Conservation (phyloP, 805 yeast genomes). For the Schwanniomyces yamadae region DNA sequence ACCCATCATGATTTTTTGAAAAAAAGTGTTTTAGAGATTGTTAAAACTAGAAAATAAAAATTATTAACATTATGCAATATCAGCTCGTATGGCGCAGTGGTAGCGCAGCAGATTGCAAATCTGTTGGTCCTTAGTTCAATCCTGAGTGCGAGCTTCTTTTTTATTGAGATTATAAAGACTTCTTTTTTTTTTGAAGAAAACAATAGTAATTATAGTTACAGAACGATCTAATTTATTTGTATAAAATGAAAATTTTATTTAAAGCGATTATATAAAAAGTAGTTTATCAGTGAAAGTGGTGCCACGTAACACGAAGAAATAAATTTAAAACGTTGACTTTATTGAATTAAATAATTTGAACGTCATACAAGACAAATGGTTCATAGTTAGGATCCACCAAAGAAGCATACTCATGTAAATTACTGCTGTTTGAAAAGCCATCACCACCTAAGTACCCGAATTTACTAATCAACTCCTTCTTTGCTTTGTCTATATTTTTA, state of each 20-base stretch:
- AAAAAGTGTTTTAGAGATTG: too few species aligned
- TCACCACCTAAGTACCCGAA: conserved; percentile 92
- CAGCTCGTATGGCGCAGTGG: conserved; percentile 86
- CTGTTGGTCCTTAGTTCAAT: conserved; percentile 98
- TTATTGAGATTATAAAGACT: conserved; percentile 17
- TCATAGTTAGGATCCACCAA: conserved; percentile 93
- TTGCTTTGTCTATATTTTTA: conserved; percentile 53
- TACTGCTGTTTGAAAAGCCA: conserved; percentile 71
- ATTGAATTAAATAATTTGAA: conserved; percentile 29
- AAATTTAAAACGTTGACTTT: background rate
- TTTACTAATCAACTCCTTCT: conserved; percentile 64
- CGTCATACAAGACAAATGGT: conserved; percentile 84
- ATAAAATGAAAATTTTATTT: background rate
- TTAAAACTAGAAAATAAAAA: background rate
- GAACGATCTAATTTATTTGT: background rate
- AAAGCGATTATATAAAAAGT: background rate
- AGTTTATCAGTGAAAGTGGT: background rate
- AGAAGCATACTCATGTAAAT: conserved; percentile 83
- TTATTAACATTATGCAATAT: background rate
- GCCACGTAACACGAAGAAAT: conserved; percentile 1
- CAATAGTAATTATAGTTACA: too few species aligned
- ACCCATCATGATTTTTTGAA: too few species aligned
- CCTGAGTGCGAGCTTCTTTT: conserved; percentile 82
- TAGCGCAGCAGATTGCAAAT: conserved; percentile 99
- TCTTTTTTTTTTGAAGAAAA: too few species aligned